A percentile compares a stretch with the other conserved stretches of the same genome.
Conservation (phyloP, 805 yeast species). For the Ogataea methylovora region DNA sequence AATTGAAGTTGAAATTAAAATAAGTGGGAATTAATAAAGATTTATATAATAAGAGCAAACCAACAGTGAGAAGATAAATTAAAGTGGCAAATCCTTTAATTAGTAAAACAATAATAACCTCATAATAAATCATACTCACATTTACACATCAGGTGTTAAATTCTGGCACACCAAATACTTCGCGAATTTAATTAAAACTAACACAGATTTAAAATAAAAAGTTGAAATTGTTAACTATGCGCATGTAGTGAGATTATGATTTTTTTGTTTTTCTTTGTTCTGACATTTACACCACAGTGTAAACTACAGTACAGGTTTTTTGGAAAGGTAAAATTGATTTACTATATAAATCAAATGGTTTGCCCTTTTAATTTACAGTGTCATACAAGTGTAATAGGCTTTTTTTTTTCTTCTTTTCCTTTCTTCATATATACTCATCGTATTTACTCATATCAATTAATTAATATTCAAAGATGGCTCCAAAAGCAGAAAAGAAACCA, state of each 20-base stretch:
- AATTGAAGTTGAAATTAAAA: background rate
- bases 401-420: background rate
- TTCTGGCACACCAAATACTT: constrained; percentile 8
- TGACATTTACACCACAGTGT: no score
- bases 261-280: no score
- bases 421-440: background rate
- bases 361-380: no score
- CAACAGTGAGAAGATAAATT: no score
- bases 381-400: no score
- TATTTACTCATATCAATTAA: background rate
- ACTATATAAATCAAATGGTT: no score
- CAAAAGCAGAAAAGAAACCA: constrained; percentile 53
- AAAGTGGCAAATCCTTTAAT: no score
- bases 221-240: constrained; percentile 4
- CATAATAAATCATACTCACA: constrained; percentile 3
- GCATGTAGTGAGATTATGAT: no score
- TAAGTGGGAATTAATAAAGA: background rate
- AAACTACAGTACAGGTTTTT: no score
- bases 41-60: no score
- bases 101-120: no score
- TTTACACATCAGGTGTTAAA: constrained; percentile 12
- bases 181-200: constrained; percentile 5
- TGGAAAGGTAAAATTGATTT: no score
- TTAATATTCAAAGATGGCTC: constrained; percentile 44
- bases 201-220: background rate